Base-by-base conservation (phyloP, 1,284 basidiomycete species). In the Bondarzewia mesenterica region DNA sequence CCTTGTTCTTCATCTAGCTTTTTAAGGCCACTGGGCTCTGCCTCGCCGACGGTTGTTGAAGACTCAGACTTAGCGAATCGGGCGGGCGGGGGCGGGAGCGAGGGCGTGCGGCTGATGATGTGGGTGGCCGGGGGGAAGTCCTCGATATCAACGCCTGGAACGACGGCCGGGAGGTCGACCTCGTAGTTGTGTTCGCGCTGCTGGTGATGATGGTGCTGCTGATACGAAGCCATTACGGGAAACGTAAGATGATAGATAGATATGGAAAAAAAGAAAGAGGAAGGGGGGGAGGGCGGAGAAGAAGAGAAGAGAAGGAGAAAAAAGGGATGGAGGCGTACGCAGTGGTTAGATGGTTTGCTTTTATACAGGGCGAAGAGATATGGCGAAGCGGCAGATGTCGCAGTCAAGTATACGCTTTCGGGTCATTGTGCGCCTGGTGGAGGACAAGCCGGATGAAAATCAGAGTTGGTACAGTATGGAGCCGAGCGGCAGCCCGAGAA, bases 1-100 rank as follows among this genome's bases (percentile, higher is more conserved):
- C 52, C 45, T 35, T 55, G 51, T 10, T 61, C 63, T 56, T 63
- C 65, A 50, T 69, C 67, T 12, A 62, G 61, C 46, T 68, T 64
- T 18, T 32, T 3, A 4, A 32, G 12, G 4, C 3, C 29, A 32
- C 29, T n/a, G 7, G 38, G 16, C 38, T 40, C 38, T 18, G 38
- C 20, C n/a, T n/a, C n/a, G n/a, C n/a, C n/a, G 16, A 40, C 16
- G 38, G 43, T 32, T 16, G 25, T 29, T 8, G 22, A 10, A 21
- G 25, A 43, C 14, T n/a, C 29, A 12, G 29, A 7, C 10, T n/a
- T 32, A 10, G 5, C 2, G 29, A 12, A 32, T 2, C n/a, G 29
- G 12, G 29, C 12, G 29, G 12, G 29, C n/a, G 29, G 12, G 10
- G 29, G 12, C 3, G 20, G 42, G 42, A 23, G 26, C 20, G 29